phyloP scores from a whole-genome alignment of 108 stramenopile genomes.

The Skeletonema tropicum region DNA sequence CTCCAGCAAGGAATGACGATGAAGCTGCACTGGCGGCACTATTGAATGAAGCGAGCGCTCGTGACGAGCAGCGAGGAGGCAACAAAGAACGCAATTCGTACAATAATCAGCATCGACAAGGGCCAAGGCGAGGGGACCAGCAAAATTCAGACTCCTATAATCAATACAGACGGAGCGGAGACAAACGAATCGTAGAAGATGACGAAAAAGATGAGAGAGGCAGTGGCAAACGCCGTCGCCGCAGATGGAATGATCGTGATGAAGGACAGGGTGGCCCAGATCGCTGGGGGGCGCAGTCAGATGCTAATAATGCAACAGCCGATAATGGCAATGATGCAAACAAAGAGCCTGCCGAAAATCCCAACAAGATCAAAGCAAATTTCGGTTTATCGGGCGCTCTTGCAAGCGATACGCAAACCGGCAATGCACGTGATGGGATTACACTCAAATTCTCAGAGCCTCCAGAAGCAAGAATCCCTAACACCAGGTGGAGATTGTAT shows the following conservation, averaged over 20 bases:
- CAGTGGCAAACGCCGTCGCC: constrained; percentile 16
- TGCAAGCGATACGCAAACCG: constrained; percentile 84
- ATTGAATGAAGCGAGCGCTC: constrained; percentile 20
- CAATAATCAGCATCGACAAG: constrained; percentile 29
- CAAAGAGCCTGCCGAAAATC: constrained; percentile 24
- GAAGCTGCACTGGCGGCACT: constrained; percentile 38
- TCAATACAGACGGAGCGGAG: constrained; percentile 6
- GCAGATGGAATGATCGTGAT: constrained; percentile 17
- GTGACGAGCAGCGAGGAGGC: constrained; percentile 25
- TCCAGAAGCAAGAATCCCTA: constrained; percentile 89
- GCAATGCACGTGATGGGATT: constrained; percentile 92
- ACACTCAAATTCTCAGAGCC: constrained; percentile 96
- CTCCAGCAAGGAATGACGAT: constrained; percentile 9
- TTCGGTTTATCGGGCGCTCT: constrained; percentile 97
- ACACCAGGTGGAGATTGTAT: constrained; percentile 93
- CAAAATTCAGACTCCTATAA: background rate
- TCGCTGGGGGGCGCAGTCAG: background rate
- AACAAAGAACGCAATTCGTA: constrained; percentile 18
- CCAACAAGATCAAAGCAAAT: constrained; percentile 72
- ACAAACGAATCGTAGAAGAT: constrained; percentile 23
- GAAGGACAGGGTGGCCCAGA: background rate
- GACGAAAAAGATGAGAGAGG: constrained; percentile 15
- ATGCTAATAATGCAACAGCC: background rate
- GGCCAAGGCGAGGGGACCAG: constrained; percentile 12
- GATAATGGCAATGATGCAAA: constrained; percentile 2